A percentile compares a stretch with the other conserved stretches of the same genome.
Conservation (phyloP, 2,329 filamentous ascomycete genomes). For the Fusarium virguliforme region DNA sequence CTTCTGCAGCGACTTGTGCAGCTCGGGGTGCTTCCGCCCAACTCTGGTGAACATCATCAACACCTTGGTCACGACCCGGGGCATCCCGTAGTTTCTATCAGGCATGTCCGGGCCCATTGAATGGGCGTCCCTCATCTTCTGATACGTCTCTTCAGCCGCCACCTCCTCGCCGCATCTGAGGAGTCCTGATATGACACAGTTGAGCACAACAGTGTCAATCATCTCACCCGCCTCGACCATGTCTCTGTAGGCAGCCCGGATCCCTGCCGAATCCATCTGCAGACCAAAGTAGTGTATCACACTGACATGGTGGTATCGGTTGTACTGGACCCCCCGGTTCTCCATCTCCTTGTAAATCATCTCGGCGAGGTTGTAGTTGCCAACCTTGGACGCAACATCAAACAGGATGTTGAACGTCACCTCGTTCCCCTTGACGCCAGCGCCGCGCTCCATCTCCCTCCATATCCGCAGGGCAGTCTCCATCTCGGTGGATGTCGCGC, state of each 20-base stretch:
- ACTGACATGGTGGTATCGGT: slow-evolving; percentile 86
- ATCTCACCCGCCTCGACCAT: slow-evolving; percentile 90
- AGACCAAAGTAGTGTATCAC: slow-evolving; percentile 89
- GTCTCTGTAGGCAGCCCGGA: slow-evolving; percentile 83
- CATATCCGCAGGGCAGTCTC: slow-evolving; percentile 81
- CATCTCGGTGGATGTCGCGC: slow-evolving; percentile 71
- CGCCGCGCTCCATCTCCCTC: slow-evolving; percentile 88
- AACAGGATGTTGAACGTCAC: slow-evolving; percentile 97
- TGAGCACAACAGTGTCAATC: slow-evolving; percentile 88
- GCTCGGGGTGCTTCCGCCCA: slow-evolving; percentile 68
- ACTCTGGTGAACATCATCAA: slow-evolving; percentile 73
- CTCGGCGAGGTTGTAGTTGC: slow-evolving; percentile 87
- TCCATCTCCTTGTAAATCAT: slow-evolving; percentile 89
- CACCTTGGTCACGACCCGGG: slow-evolving; percentile 67
- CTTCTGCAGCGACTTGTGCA: slow-evolving; percentile 72
- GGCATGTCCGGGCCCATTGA: slow-evolving; percentile 59
- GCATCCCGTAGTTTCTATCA: slow-evolving; percentile 63
- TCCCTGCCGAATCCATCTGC: slow-evolving; percentile 78
- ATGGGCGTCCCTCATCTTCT: slow-evolving; percentile 82
- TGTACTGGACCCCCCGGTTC: slow-evolving; percentile 75
- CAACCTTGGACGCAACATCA: slow-evolving; percentile 87
- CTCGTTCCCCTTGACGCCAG: slow-evolving; percentile 75
- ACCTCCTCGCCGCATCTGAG: slow-evolving; percentile 82
- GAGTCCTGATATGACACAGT: slow-evolving; percentile 86
- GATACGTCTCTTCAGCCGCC: slow-evolving; percentile 85